Base-by-base conservation (phyloP, 2,329 filamentous ascomycete species). In the Penicillium sp. region DNA sequence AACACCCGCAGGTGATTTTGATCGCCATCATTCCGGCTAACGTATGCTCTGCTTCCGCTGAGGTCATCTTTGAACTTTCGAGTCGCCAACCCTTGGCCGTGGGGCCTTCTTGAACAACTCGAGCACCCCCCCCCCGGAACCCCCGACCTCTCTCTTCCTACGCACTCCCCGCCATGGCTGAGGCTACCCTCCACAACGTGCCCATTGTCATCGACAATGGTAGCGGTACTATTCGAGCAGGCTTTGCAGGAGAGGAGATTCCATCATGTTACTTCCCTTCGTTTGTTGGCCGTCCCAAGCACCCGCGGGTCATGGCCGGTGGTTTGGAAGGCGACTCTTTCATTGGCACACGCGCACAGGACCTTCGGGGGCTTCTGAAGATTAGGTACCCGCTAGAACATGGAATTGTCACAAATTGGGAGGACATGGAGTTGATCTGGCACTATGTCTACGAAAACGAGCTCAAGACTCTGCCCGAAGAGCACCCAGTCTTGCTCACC, bases 401-500 rank as follows among this genome's bases (percentile, higher is more conserved):
- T 74, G 94, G 94, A 66, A 95, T 99, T 68, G 94, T 99, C 60
- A 99, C 94, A 65, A 92, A 99, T 76, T 99, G 94, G 94, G 94
- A 97, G 72, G 94, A 99, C 71, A 99, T 99, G 94, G 94, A 99
- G 81, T 87, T 91, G 79, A 99, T 99, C 77, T 99, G 94, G 94
- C 90, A 95, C 68, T 94, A 96, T 71, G 92, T 99, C 49, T 99
- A 97, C 74, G 90, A 90, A 54, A 93, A 97, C 70, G 94, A 95
- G 61, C 76, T 99, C 67, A 97, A 97, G 81, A 96, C 93, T 46
- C 82, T 97, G 71, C 97, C 92, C 75, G 94, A 99, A 83, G 94
- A 99, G 88, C 94, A 99, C 75, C 94, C 94, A 40, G 93, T 99
- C 57, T 86, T 99, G 48, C 83, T 99, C 67, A 99, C 94, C 57